These are phyloP conservation scores for Sporothrix pseudoabietina DNA, from an alignment of 2,329 filamentous ascomycete species.

Conservation along the genomic window DNA sequence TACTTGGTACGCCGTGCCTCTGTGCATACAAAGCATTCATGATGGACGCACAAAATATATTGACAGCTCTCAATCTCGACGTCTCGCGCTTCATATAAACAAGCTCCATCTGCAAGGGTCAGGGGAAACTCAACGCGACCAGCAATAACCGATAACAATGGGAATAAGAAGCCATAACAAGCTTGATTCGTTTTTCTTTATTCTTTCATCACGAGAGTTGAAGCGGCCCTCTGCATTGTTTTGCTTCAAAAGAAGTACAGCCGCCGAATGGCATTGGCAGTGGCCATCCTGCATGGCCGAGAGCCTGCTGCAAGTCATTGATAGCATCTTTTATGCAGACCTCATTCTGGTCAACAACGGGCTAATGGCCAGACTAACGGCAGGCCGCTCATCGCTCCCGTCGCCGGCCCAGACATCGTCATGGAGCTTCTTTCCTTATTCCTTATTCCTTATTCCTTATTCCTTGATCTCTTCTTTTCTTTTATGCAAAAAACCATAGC, in stretches of 20 bases:
- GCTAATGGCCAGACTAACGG: neutral
- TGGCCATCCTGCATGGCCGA: neutral
- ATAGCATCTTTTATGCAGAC: neutral
- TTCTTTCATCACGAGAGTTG: neutral
- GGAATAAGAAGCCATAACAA: neutral
- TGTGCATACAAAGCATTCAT: neutral
- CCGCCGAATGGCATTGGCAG: constrained; percentile 1
- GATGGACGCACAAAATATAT: neutral
- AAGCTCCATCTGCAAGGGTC: neutral
- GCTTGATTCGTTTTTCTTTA: neutral
- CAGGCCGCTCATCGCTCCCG: neutral
- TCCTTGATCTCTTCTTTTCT: neutral
- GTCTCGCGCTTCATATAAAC: neutral
- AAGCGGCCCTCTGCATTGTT: neutral
- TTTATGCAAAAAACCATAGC: neutral
- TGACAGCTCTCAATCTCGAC: neutral
- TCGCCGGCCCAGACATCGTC: neutral
- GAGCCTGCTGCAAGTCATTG: constrained; percentile 13
- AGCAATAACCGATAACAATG: neutral
- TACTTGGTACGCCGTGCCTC: neutral
- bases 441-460: neutral
- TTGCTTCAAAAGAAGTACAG: neutral
- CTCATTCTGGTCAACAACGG: neutral
- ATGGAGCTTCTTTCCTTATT: neutral
- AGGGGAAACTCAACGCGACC: neutral